Evolutionary conservation across 176 grass and related monocot species (phyloP).

Genomic region (Paspalum vaginatum): DNA sequence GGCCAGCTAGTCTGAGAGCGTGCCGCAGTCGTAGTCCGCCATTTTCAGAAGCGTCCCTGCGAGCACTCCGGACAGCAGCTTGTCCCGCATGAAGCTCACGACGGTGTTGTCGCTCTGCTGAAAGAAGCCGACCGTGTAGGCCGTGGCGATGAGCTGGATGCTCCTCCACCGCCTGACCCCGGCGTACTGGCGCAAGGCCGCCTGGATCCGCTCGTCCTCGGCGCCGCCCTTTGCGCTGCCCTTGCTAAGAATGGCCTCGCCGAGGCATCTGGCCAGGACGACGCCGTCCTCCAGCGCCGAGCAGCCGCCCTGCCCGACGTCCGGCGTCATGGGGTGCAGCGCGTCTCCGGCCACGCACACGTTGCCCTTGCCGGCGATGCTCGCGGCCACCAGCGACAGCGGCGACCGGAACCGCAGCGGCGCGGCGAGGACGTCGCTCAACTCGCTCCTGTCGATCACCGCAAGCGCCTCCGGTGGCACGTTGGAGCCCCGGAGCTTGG

Average conservation of each 20-base stretch:
- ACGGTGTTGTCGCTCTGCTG: constrained; percentile 43
- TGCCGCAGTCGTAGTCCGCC: constrained; percentile 53
- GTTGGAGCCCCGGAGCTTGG: constrained; percentile 25
- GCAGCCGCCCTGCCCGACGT: constrained; percentile 75
- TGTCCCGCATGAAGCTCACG: constrained; percentile 52
- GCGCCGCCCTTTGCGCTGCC: background rate
- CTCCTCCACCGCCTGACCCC: constrained; percentile 62
- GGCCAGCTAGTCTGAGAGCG: background rate
- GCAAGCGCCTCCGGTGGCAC: constrained; percentile 31
- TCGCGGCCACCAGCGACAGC: constrained; percentile 43
- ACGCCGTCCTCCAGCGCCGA: constrained; percentile 66
- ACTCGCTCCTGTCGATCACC: constrained; percentile 51
- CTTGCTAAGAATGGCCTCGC: constrained; percentile 26
- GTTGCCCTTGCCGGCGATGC: constrained; percentile 55
- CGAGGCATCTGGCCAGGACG: constrained; percentile 52
- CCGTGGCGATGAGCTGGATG: constrained; percentile 39
- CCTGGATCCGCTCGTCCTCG: constrained; percentile 31
- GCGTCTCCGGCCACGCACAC: constrained; percentile 78
- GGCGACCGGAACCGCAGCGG: constrained; percentile 60
- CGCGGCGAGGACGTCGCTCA: constrained; percentile 44
- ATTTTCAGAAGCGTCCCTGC: constrained; percentile 8
- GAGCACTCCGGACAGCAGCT: constrained; percentile 40
- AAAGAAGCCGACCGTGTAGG: constrained; percentile 46
- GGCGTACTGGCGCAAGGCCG: constrained; percentile 41
- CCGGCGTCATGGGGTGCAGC: constrained; percentile 86